These are phyloP conservation scores for Clavispora fructus DNA, from an alignment of 805 yeast genomes.

Conservation along the genomic window DNA sequence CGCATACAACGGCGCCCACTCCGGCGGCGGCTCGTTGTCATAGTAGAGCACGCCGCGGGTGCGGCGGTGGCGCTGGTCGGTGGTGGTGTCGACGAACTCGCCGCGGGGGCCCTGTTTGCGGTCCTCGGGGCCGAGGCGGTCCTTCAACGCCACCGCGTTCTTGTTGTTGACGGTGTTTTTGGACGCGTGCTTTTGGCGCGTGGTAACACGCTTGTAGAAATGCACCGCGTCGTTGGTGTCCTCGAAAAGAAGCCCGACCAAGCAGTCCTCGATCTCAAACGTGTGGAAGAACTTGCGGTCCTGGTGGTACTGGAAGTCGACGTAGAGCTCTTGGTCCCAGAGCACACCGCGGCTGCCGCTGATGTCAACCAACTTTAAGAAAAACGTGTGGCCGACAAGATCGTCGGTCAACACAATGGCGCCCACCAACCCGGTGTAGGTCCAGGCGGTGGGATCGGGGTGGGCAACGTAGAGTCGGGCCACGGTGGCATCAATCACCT, in stretches of 20 bases:
- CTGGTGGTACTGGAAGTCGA: conserved; percentile 84
- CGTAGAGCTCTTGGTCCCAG: conserved; percentile 96
- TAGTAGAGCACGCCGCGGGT: conserved; percentile 61
- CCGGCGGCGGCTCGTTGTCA: conserved; percentile 77
- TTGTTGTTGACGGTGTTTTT: conserved; percentile 82
- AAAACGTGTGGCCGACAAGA: conserved; percentile 88
- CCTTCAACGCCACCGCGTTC: conserved; percentile 78
- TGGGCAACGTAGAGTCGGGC: conserved; percentile 87
- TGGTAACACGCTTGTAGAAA: conserved; percentile 70
- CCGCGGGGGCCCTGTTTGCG: conserved; percentile 59
- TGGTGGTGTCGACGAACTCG: conserved; percentile 42
- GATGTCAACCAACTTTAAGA: conserved; percentile 83
- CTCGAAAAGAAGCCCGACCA: conserved; percentile 81
- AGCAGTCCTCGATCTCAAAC: conserved; percentile 88
- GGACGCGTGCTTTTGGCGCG: conserved; percentile 77
- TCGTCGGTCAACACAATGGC: conserved; percentile 88
- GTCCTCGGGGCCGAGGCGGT: conserved; percentile 23
- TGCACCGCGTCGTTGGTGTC: conserved; percentile 85
- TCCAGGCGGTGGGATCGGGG: conserved; percentile 80
- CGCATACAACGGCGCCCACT: conserved; percentile 71
- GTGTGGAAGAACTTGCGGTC: conserved; percentile 93
- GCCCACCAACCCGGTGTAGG: conserved; percentile 82
- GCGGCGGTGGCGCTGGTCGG: conserved; percentile 53
- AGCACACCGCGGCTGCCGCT: conserved; percentile 77
- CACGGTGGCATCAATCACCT: conserved; percentile 83